Evolutionary conservation across 2,329 filamentous ascomycete species (phyloP), one percentile per base, ranked within the genome.

Genomic region (Fusarium xyrophilum): DNA sequence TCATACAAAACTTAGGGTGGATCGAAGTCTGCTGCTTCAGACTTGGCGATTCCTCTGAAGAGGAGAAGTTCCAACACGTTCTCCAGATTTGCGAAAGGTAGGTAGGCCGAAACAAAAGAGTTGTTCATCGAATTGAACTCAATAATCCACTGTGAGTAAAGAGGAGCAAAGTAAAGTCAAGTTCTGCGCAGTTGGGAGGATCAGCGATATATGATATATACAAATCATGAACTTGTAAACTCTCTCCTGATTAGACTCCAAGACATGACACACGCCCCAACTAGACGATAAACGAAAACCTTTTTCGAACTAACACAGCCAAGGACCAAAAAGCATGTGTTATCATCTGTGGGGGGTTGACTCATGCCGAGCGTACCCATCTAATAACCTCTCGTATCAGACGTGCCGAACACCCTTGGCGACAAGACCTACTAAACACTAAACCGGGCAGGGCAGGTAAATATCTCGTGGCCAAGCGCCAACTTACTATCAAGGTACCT

Each of bases 1-100:
- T 27, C 53, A 3, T 36, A 50, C 53, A 17, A 17, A n/a, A 28
- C 23, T 15, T 52, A 56, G 17, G 54, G 54, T 32, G 54, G 54
- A 56, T 56, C 54, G 33, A 56, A 56, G 33, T 40, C 54, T 56
- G 54, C 54, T 14, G 44, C 42, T 32, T 39, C 54, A 56, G 54
- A 56, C 54, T 52, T 56, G 21, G 27, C 33, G 28, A 23, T 52
- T 32, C 54, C 54, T 56, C 54, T 39, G 4, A 52, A 30, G 54
- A 56, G 54, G 54, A 56, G 42, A n/a, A 36, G 14, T 56, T 27
- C 2, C 44, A 39, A 5, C 9, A 2, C 4, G 21, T 23, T 56
- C 54, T 56, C 54, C 54, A 56, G 54, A 39, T 39, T 56, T 56
- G 44, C 44, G 54, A 52, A 17, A 17, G 23, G 5, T 56, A 13